These are phyloP conservation scores for Arctium minus DNA, from an alignment of 129 eudicot species.

Conservation along the genomic window DNA sequence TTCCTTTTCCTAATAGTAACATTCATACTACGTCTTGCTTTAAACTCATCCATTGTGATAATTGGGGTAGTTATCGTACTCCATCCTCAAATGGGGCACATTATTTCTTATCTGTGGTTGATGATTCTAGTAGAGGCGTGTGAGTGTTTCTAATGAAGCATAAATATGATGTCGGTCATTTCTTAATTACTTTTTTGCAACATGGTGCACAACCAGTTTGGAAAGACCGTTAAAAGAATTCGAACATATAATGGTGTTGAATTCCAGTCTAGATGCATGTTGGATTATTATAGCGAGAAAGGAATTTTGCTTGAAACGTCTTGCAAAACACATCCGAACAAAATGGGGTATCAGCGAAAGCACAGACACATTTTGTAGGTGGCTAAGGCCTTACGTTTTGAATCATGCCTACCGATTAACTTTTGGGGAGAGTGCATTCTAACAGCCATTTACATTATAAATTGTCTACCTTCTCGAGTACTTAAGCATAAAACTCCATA, in stretches of 20 bases:
- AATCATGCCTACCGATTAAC: not conserved
- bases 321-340: too few species aligned
- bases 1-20: not conserved
- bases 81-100: not conserved
- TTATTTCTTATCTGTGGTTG: not conserved
- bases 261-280: too few species aligned
- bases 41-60: not conserved
- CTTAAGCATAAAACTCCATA: not conserved
- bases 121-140: conserved; percentile 1
- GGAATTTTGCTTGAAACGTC: too few species aligned
- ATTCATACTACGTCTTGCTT: not conserved
- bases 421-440: conserved; percentile 15
- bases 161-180: too few species aligned
- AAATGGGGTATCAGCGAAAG: too few species aligned
- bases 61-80: not conserved
- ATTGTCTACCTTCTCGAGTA: not conserved
- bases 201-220: too few species aligned
- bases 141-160: not conserved
- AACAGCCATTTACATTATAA: conserved; percentile 5
- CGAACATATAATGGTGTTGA: too few species aligned
- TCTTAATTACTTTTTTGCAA: too few species aligned
- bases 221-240: too few species aligned
- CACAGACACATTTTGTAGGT: too few species aligned
- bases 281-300: too few species aligned
- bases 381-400: not conserved